These are phyloP conservation scores for Dichotomocladium elegans DNA, from an alignment of 371 early-diverging fungal genomes.

Conservation along the genomic window DNA sequence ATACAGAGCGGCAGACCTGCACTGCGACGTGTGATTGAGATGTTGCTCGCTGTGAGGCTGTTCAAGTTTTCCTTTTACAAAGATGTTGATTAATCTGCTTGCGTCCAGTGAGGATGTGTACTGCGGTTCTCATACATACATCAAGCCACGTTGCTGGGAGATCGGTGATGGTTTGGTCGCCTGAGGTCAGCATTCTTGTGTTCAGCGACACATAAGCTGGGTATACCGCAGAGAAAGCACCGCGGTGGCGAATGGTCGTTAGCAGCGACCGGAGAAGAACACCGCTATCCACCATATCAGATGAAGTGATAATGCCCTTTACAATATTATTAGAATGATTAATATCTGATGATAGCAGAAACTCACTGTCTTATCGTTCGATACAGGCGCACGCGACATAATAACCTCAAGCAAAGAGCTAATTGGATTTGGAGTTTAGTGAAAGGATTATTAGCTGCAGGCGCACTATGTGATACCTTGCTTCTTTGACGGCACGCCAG, in stretches of 20 bases:
- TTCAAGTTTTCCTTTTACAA: slow-evolving; percentile 37
- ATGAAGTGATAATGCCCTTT: neutral
- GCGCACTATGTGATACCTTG: slow-evolving; percentile 33
- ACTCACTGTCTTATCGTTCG: slow-evolving; percentile 7
- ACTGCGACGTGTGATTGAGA: slow-evolving; percentile 92
- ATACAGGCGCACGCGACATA: slow-evolving; percentile 29
- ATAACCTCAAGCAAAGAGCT: slow-evolving; percentile 41
- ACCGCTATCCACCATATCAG: slow-evolving; percentile 52
- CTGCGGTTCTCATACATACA: slow-evolving; percentile 33
- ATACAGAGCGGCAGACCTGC: slow-evolving; percentile 90
- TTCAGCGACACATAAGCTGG: slow-evolving; percentile 75
- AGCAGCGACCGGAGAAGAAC: slow-evolving; percentile 54
- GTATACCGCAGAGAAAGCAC: slow-evolving; percentile 89
- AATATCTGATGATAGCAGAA: neutral
- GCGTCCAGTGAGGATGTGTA: neutral
- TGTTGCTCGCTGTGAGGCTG: slow-evolving; percentile 49
- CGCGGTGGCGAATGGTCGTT: slow-evolving; percentile 84
- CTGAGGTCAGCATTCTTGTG: slow-evolving; percentile 56
- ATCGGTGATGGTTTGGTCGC: slow-evolving; percentile 34
- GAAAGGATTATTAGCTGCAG: neutral
- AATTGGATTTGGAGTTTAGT: too few relatives aligned
- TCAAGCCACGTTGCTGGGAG: slow-evolving; percentile 68
- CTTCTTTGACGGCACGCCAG: slow-evolving; percentile 92
- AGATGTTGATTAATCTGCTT: neutral
- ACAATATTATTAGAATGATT: neutral